A percentile compares a stretch with the other conserved stretches of the same genome.
phyloP scores from a whole-genome alignment of 1,139 yeast genomes.

The Entelexis paramagnoliae region DNA sequence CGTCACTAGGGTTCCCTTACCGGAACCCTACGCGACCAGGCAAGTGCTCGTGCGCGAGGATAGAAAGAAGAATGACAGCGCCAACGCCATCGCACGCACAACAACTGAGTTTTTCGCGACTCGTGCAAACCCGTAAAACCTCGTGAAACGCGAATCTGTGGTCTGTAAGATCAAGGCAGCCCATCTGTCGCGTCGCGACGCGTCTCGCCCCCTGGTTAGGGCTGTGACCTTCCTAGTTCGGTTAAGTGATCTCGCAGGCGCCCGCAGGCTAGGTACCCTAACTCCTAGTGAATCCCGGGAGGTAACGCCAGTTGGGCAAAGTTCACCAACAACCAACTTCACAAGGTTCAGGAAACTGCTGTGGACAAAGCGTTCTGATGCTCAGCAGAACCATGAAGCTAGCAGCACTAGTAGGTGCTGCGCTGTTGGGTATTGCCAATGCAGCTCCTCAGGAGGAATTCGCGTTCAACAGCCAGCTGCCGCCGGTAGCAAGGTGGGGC shows the following conservation, averaged over 20 bases:
- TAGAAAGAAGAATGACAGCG: too few species aligned
- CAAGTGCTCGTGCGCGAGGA: neutral
- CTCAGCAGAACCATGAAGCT: conserved; percentile 4
- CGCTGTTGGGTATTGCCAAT: neutral
- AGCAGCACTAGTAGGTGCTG: conserved; percentile 7
- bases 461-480: conserved; percentile 73
- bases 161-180: neutral
- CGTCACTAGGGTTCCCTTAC: conserved; percentile 1
- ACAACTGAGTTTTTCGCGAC: too few species aligned
- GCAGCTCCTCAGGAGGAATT: conserved; percentile 42
- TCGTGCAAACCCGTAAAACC: too few species aligned
- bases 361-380: neutral
- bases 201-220: conserved; percentile 6
- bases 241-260: conserved; percentile 2
- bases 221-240: conserved; percentile 2
- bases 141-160: neutral
- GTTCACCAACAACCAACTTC: neutral
- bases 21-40: neutral
- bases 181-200: conserved; percentile 1
- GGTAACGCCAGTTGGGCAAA: neutral
- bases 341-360: neutral
- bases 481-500: conserved; percentile 72
- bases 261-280: neutral
- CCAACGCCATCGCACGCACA: too few species aligned
- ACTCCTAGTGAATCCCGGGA: neutral